These are phyloP conservation scores for Lycium barbarum DNA, from an alignment of 257 asterid species.

Conservation along the genomic window DNA sequence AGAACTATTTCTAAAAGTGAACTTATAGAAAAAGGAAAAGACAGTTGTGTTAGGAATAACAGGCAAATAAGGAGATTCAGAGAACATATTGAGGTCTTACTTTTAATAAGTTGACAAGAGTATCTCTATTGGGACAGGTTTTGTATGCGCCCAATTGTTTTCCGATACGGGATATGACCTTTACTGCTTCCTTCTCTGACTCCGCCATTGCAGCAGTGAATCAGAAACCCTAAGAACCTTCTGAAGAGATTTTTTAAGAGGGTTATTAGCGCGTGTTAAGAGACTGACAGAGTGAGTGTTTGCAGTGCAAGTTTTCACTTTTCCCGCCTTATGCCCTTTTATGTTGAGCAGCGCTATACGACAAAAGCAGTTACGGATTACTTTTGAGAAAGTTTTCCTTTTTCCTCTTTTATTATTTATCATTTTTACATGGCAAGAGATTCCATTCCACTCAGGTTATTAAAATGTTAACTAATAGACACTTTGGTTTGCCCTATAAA, in stretches of 20 bases:
- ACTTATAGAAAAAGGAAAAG: no score
- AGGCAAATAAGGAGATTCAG: background rate
- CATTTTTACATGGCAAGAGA: no score
- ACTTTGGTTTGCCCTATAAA: no score
- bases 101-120: constrained; percentile 64
- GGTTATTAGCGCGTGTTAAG: background rate
- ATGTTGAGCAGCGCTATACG: constrained; percentile 24
- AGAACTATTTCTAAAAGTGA: no score
- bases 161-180: constrained; percentile 51
- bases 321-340: constrained; percentile 47
- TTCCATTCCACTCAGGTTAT: no score
- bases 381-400: no score
- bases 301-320: constrained; percentile 31
- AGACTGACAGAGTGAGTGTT: constrained; percentile 16
- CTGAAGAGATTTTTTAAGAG: background rate
- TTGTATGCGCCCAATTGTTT: constrained; percentile 52
- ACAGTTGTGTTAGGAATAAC: background rate
- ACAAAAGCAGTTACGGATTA: constrained; percentile 28
- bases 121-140: constrained; percentile 66
- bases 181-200: constrained; percentile 49
- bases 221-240: constrained; percentile 32
- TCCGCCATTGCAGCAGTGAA: constrained; percentile 52
- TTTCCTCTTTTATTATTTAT: no score
- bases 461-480: no score
- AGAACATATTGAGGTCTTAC: constrained; percentile 33